Conservation (phyloP, 2,329 filamentous ascomycete species). For the Pseudopithomyces maydicus region DNA sequence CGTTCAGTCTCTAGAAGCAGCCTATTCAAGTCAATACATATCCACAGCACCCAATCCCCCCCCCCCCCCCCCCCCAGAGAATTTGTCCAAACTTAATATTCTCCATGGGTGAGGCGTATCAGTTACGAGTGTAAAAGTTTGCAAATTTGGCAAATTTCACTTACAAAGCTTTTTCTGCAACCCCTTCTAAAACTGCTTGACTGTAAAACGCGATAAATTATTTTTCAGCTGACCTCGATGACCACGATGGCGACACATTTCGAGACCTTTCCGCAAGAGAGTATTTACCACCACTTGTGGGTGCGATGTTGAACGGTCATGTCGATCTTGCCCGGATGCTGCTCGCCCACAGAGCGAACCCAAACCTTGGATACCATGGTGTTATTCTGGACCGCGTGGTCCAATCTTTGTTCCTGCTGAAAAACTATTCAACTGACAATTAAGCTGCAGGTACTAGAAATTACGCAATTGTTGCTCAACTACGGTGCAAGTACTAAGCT, state of each 20-base stretch:
- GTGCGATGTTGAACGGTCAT: constrained; percentile 2
- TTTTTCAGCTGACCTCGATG: constrained; percentile 1
- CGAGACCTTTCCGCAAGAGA: constrained; percentile 1
- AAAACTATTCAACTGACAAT: neutral
- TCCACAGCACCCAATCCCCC: too few relatives aligned
- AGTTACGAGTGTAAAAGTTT: too few relatives aligned
- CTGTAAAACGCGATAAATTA: too few relatives aligned
- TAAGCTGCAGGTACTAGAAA: neutral
- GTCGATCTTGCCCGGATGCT: constrained; percentile 1
- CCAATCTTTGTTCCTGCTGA: neutral
- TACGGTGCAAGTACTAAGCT: neutral
- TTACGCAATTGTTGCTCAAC: constrained; percentile 1
- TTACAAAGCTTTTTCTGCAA: too few relatives aligned
- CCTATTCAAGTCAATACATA: too few relatives aligned
- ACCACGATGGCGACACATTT: constrained; percentile 1
- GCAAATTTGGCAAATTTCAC: too few relatives aligned
- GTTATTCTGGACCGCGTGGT: neutral
- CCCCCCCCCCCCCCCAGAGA: too few relatives aligned
- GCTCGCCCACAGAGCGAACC: constrained; percentile 3
- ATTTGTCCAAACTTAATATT: too few relatives aligned
- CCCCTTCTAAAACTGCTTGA: too few relatives aligned
- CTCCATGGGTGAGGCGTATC: too few relatives aligned
- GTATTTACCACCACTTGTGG: neutral
- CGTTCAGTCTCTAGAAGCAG: too few relatives aligned
- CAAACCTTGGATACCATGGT: constrained; percentile 1